Evolutionary conservation across 805 yeast species (phyloP).

Genomic region (Clavispora fructus): DNA sequence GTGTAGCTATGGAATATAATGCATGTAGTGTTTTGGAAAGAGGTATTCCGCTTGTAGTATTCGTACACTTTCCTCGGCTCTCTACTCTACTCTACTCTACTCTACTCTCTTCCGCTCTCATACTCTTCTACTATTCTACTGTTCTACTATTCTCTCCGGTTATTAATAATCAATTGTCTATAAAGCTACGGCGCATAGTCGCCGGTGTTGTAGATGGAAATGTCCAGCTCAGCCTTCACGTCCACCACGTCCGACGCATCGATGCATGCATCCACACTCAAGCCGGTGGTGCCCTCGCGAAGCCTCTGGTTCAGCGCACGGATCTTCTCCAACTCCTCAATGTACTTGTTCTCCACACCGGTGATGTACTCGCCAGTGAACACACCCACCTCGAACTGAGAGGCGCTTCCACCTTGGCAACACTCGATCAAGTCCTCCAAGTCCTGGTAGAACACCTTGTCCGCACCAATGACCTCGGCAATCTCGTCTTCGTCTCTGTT

Average conservation of each 20-base stretch:
- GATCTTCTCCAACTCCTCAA: constrained; percentile 74
- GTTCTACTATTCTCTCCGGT: no score
- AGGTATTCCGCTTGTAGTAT: no score
- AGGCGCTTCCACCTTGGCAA: constrained; percentile 51
- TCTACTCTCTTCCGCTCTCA: no score
- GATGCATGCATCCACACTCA: constrained; percentile 37
- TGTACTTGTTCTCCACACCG: constrained; percentile 82
- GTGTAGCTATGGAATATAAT: no score
- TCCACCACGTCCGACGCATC: constrained; percentile 47
- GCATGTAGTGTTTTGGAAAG: no score
- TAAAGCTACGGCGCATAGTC: constrained; percentile 30
- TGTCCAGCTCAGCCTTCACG: constrained; percentile 73
- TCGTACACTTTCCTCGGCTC: no score
- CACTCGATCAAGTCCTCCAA: constrained; percentile 79
- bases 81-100: no score
- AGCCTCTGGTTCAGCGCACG: constrained; percentile 71
- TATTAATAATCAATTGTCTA: constrained; percentile 1
- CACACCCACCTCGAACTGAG: constrained; percentile 89
- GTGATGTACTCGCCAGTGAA: constrained; percentile 93
- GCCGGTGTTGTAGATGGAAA: constrained; percentile 53
- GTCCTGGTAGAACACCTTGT: constrained; percentile 82
- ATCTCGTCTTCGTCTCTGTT: constrained; percentile 70
- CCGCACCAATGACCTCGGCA: constrained; percentile 79
- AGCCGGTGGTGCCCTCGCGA: constrained; percentile 36
- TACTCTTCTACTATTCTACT: no score